Base-by-base conservation (phyloP, 768 basidiomycete species). In the Phaeolepiota aurea region DNA sequence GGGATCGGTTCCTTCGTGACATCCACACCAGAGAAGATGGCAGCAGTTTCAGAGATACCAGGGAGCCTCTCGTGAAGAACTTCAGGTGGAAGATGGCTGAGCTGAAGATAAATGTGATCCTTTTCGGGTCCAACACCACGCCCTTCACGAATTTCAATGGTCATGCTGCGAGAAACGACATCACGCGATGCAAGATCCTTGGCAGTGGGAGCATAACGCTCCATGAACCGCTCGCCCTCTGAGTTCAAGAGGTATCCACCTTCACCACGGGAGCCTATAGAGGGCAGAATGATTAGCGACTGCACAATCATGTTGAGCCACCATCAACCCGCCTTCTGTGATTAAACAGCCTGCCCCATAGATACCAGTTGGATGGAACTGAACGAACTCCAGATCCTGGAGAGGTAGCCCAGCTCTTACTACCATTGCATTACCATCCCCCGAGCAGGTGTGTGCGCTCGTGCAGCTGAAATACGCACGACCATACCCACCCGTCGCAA, bases 1-100 rank as follows among this genome's bases (percentile, higher is more conserved):
- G 96, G 96, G 54, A 99, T 99, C 23, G 96, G 96, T 61, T 98
- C 94, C 71, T 99, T 98, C 47, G 96, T 98, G 43, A 99, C 96
- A 63, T 99, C 96, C 45, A 98, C 96, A 60, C 96, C 96, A 50
- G 89, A 77, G 69, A 99, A 99, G 59, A 99, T 98, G 42, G 96
- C 87, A 15, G 96, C 96, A 5, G 96, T 99, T 72, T 99, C 96
- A 36, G 96, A 98, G 58, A 99, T 99, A 75, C 96, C 96, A 45
- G 96, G 96, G 18, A 99, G 74, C 56, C 96, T 82, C 63, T 98
- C 94, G 56, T 88, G 91, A 40, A 99, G 81, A 52, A 98, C 79
- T 49, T 96, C 92, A 37, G 96, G 75, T 42, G 96, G 96, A 14
- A 99, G 71, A 70, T 99, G 96, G 57, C 90, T 94, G 55, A 99